Conservation (phyloP, 768 basidiomycete species). For the Strobilomyces dryophilus region DNA sequence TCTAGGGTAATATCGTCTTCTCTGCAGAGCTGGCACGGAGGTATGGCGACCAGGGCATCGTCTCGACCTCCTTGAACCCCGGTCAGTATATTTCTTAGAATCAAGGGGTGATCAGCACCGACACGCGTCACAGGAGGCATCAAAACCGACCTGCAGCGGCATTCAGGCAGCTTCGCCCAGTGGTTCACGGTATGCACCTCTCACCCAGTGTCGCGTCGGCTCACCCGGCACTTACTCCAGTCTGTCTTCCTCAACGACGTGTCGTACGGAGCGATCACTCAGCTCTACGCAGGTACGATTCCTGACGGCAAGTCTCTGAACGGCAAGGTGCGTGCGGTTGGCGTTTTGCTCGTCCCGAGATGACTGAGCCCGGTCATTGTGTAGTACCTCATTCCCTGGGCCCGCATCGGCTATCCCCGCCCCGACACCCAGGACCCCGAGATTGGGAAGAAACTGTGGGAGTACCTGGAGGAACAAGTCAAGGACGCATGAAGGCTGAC, state of each 20-base stretch:
- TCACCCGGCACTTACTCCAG: not conserved
- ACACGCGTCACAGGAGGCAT: conserved; percentile 5
- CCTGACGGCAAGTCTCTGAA: conserved; percentile 37
- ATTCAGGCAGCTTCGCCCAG: not conserved
- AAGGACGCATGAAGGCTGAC: conserved; percentile 12
- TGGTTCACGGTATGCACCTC: conserved; percentile 9
- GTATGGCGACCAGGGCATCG: conserved; percentile 42
- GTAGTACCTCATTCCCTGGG: conserved; percentile 49
- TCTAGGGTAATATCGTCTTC: conserved; percentile 43
- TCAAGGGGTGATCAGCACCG: too few species aligned
- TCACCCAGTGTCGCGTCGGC: not conserved
- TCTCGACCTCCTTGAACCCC: conserved; percentile 42
- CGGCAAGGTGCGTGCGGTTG: conserved; percentile 37
- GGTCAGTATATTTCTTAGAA: conserved; percentile 21
- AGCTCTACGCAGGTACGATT: conserved; percentile 47
- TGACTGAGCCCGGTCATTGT: not conserved
- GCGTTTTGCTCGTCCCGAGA: not conserved
- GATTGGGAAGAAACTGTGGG: conserved; percentile 39
- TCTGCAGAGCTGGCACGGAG: conserved; percentile 39
- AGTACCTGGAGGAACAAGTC: conserved; percentile 46
- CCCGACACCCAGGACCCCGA: conserved; percentile 33
- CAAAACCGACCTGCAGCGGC: conserved; percentile 22
- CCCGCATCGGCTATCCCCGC: conserved; percentile 32
- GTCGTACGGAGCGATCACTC: conserved; percentile 43
- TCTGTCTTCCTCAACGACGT: conserved; percentile 24